Conservation (phyloP, 1,284 basidiomycete species). For the Pseudozyma thailandica region DNA sequence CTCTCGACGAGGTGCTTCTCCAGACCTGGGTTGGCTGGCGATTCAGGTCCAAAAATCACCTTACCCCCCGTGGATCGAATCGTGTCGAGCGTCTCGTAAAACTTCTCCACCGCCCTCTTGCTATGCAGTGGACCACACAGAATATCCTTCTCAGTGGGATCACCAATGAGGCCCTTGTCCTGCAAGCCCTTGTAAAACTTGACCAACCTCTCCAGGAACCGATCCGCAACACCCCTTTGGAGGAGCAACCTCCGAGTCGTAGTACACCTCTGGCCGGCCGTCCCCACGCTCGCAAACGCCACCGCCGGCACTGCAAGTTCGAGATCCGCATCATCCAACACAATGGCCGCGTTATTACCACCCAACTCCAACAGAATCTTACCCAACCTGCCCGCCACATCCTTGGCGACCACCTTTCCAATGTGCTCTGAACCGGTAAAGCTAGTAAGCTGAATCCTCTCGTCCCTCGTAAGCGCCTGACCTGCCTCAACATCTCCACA, state of each 20-base stretch:
- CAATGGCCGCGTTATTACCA: constrained; percentile 93
- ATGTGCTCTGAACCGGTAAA: constrained; percentile 93
- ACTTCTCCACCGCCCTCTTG: constrained; percentile 75
- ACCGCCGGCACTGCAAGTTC: constrained; percentile 85
- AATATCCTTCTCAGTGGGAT: constrained; percentile 79
- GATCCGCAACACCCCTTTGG: constrained; percentile 79
- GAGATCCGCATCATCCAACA: constrained; percentile 92
- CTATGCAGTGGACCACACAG: constrained; percentile 90
- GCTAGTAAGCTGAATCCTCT: constrained; percentile 77
- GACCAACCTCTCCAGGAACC: constrained; percentile 80
- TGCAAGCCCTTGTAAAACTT: constrained; percentile 76
- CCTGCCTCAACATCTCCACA: constrained; percentile 85
- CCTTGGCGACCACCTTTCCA: constrained; percentile 82
- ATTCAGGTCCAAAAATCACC: constrained; percentile 78
- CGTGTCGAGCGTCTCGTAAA: constrained; percentile 75
- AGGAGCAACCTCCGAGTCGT: constrained; percentile 89
- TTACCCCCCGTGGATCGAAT: constrained; percentile 78
- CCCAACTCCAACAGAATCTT: constrained; percentile 88
- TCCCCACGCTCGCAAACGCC: constrained; percentile 93
- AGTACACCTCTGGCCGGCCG: constrained; percentile 93
- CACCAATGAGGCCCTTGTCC: constrained; percentile 74
- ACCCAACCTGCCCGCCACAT: constrained; percentile 82
- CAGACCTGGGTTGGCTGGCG: constrained; percentile 69
- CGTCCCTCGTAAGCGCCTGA: constrained; percentile 79
- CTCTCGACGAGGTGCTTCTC: constrained; percentile 7